Conservation (phyloP, 2,329 filamentous ascomycete genomes). For the Fonsecaea multimorphosa region DNA sequence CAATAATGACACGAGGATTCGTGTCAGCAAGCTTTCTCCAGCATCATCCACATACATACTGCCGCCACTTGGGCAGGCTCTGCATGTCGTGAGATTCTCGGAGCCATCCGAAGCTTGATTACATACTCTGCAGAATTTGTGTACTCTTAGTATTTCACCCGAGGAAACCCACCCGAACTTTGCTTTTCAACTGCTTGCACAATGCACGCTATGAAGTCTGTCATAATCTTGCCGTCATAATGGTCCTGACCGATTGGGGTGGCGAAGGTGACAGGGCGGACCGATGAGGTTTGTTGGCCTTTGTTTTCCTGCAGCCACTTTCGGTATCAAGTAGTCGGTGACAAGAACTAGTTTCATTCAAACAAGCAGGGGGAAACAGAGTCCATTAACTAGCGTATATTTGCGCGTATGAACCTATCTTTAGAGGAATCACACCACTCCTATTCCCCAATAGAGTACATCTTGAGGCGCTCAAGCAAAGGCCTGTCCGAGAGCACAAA, state of each 20-base stretch:
- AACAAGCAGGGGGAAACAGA: no score
- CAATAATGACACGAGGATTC: not conserved
- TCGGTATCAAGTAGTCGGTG: no score
- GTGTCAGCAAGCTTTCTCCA: not conserved
- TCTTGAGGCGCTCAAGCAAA: slow-evolving; percentile 45
- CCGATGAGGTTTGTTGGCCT: no score
- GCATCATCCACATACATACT: not conserved
- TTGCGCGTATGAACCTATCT: no score
- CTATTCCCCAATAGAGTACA: not conserved
- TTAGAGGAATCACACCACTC: not conserved
- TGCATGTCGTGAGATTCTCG: not conserved
- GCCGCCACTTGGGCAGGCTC: not conserved
- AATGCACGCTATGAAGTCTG: not conserved
- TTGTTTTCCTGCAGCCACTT: no score
- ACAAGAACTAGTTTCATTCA: no score
- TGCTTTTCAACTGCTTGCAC: not conserved
- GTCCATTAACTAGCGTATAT: no score
- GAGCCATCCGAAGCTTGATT: not conserved
- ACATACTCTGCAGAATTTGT: not conserved
- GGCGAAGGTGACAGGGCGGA: no score
- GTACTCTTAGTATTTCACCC: not conserved
- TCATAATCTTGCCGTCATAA: no score
- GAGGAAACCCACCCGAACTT: not conserved
- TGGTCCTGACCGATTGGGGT: no score
- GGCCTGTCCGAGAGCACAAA: slow-evolving; percentile 59